Evolutionary conservation across 441 rosid genomes (phyloP).

Genomic region (Gossypium davidsonii): DNA sequence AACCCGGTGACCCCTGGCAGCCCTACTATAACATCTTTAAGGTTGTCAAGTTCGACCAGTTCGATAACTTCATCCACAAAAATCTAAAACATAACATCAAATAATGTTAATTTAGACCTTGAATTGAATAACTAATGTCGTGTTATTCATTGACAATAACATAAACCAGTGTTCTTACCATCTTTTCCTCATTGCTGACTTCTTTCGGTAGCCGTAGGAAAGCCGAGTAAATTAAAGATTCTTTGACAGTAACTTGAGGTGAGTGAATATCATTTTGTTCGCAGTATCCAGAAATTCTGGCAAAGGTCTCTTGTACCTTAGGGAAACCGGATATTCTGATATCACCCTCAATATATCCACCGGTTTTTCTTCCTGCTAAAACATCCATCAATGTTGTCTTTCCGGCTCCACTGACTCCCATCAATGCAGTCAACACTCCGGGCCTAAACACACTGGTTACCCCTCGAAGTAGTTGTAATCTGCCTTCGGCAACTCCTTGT

Average conservation of each 20-base stretch:
- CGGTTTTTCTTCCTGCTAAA: conserved; percentile 83
- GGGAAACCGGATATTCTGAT: conserved; percentile 74
- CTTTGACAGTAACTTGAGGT: conserved; percentile 76
- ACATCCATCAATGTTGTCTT: conserved; percentile 98
- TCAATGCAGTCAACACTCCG: conserved; percentile 83
- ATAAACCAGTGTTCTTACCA: conserved; percentile 34
- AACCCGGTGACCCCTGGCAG: conserved; percentile 59
- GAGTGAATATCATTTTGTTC: conserved; percentile 92
- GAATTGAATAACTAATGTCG: background rate
- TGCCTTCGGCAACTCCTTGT: conserved; percentile 63
- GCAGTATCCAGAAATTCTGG: conserved; percentile 90
- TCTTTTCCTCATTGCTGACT: conserved; percentile 54
- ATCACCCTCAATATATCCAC: conserved; percentile 84
- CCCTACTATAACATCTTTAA: conserved; percentile 62
- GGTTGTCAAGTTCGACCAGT: conserved; percentile 46
- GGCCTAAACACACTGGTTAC: conserved; percentile 88
- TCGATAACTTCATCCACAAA: conserved; percentile 70
- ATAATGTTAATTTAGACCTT: background rate
- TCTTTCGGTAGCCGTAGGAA: conserved; percentile 80
- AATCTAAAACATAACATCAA: conserved; percentile 26
- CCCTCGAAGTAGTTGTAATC: conserved; percentile 55
- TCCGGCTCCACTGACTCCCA: conserved; percentile 99
- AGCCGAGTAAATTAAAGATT: conserved; percentile 83
- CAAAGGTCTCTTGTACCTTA: conserved; percentile 86
- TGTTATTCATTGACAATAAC: background rate